A percentile compares a stretch with the other conserved stretches of the same genome.
Conservation (phyloP, 208 protist genomes). For the Trypanosoma caninum region DNA sequence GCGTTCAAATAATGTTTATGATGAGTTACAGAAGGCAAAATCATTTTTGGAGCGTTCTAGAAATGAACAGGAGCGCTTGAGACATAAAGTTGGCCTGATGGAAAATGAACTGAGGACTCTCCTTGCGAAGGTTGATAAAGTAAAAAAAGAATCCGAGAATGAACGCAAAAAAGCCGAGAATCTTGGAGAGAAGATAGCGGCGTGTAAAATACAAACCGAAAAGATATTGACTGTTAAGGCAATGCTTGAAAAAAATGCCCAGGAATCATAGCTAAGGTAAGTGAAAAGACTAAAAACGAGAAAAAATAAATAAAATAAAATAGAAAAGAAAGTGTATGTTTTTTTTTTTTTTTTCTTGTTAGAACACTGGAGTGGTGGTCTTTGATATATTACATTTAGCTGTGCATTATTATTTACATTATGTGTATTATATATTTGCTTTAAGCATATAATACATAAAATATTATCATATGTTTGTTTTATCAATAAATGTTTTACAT, state of each 20-base stretch:
- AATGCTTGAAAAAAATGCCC: constrained; percentile 34
- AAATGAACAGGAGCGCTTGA: constrained; percentile 40
- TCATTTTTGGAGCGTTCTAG: constrained; percentile 53
- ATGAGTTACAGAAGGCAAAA: constrained; percentile 44
- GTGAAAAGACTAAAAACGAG: too few relatives aligned
- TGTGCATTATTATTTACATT: too few relatives aligned
- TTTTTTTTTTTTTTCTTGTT: too few relatives aligned
- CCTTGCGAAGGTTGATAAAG: constrained; percentile 34
- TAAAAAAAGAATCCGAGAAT: constrained; percentile 46
- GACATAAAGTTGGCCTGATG: constrained; percentile 40
- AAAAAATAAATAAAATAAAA: constrained; percentile 7
- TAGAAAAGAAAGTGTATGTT: too few relatives aligned
- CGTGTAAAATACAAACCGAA: constrained; percentile 35
- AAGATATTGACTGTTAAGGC: constrained; percentile 38
- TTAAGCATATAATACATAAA: too few relatives aligned
- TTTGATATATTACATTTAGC: too few relatives aligned
- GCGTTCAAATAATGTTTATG: constrained; percentile 45
- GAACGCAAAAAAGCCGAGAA: constrained; percentile 37
- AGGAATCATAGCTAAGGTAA: too few relatives aligned
- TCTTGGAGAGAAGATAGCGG: constrained; percentile 44
- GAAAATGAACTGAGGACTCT: constrained; percentile 43
- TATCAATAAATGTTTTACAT: too few relatives aligned
- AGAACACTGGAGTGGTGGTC: too few relatives aligned
- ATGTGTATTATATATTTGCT: too few relatives aligned
- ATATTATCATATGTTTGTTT: too few relatives aligned